Base-by-base conservation (phyloP, 2,329 filamentous ascomycete genomes). In the Juglanconis oblonga region DNA sequence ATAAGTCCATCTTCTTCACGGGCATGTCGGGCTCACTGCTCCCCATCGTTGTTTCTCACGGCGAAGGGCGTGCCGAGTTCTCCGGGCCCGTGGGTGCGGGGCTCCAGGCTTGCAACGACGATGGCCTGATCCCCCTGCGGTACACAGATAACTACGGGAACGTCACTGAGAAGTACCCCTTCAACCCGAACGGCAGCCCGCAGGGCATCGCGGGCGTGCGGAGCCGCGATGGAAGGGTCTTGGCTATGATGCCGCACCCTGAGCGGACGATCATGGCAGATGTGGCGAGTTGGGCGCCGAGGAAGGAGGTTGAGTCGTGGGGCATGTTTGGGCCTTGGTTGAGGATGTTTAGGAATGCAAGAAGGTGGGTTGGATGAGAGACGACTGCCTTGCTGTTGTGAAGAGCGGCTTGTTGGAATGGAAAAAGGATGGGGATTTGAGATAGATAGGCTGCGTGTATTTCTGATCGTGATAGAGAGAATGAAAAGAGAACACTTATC, bases 181-280 rank as follows among this genome's bases (percentile, higher is more conserved):
- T 82, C 77, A 98, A 98, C 77, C 90, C 81, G 55, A 97, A 96
- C 76, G 92, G 92, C 55, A 92, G 88, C 70, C 90, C 91, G 1
- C 81, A 83, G 64, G 92, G 91, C 70, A 89, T 97, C 65, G 90
- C 92, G 1, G 92, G 88, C 71, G 88, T 96, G 32, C 81, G 88
- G 67, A 92, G 85, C 68, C 82, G 79, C 48, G 88, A 96, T 70
- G 92, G 92, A 11, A 83, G 91, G 59, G 90, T 96, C 1, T 74
- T 97, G 66, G 92, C 92, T 6, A 85, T 97, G 77, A 97, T 97
- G 92, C 93, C 93, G 63, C 92, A 97, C 73, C 92, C 92, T 1
- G 92, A 97, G 78, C 85, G 92, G n/a, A 96, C 91, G 14, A 87
- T 96, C 61, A 78, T 96, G 78, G 86, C 86, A 59, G 90, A 91